Evolutionary conservation across 108 stramenopile genomes (phyloP), one percentile per base, ranked within the genome.

Genomic region (Conticribra guillardii): DNA sequence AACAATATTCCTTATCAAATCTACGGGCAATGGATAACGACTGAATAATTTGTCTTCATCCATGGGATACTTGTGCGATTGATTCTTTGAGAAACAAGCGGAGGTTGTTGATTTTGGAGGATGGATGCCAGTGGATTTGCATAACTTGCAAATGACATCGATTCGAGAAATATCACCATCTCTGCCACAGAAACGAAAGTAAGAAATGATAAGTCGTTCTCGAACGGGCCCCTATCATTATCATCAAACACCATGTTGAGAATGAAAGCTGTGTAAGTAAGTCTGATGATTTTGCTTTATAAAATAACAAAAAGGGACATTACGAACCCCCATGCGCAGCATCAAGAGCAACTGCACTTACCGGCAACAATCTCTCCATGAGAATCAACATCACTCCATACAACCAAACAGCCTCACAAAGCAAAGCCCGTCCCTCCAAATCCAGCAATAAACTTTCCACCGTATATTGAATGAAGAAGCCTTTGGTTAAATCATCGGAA

Each of bases 381-480:
- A 85, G 4, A 3, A 87, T 64, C 45, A 90, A 83, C 65, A 87
- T 84, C 9, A 79, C 72, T 41, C 86, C 87, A 58, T 81, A 83
- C 45, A 85, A 67, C 65, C 76, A 85, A 24, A 84, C 48, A 8
- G 85, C 89, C 69, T 90, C 89, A 65, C 76, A 79, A 11, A 87
- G 23, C 45, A 90, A 66, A 30, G 85, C 87, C 56, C 74, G 67
- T 34, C 89, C 89, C 5, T 81, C 83, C 1, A 28, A 2, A 31
- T 90, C 85, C 19, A 72, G 54, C 33, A 90, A 47, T 5, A 90
- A 66, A 44, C 45, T 55, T 28, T 90, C 89, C 17, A 86, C 64
- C 3, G 87, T 82, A 49, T 86, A 82, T 50, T 80, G 84, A 29
- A 90, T 86, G 69, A 75, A 90, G 28, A 59, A 84, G 0, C 89